Evolutionary conservation across 352 stramenopile genomes (phyloP).

Genomic region (Phytophthora melonis): DNA sequence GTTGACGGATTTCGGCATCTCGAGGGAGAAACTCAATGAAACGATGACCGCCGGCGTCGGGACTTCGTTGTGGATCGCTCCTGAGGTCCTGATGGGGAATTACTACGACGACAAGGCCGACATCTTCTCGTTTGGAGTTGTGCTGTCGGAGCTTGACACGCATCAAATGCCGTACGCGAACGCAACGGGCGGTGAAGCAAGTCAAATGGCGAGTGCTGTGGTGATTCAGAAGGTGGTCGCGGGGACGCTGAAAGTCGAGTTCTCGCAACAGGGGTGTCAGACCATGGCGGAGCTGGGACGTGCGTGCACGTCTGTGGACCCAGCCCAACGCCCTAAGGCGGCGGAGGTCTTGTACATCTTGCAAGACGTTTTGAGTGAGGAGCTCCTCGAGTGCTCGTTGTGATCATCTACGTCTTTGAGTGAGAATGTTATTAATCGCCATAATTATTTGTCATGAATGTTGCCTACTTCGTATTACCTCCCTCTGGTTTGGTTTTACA

Average conservation of each 20-base stretch:
- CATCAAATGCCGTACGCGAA: not conserved
- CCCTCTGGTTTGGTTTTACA: too few species aligned
- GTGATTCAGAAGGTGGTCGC: not conserved
- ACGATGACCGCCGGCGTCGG: not conserved
- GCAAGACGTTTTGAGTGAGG: not conserved
- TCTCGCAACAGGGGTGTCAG: not conserved
- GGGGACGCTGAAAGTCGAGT: not conserved
- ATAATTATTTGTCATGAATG: not conserved
- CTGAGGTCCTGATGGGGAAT: not conserved
- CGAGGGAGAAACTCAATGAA: not conserved
- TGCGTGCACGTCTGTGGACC: not conserved
- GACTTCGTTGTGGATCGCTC: not conserved
- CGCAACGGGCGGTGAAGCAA: not conserved
- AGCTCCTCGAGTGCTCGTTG: constrained; percentile 1
- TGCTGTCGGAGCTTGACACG: not conserved
- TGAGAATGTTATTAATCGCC: not conserved
- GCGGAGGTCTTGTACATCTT: not conserved
- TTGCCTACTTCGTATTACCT: too few species aligned
- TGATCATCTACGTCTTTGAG: not conserved
- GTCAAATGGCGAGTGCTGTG: not conserved
- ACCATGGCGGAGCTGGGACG: not conserved
- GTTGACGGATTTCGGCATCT: not conserved
- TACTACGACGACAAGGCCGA: not conserved
- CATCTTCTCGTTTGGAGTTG: not conserved
- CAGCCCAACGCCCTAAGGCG: not conserved